Conservation (phyloP, 1,284 basidiomycete species). For the Cryptococcus maquisensis region DNA sequence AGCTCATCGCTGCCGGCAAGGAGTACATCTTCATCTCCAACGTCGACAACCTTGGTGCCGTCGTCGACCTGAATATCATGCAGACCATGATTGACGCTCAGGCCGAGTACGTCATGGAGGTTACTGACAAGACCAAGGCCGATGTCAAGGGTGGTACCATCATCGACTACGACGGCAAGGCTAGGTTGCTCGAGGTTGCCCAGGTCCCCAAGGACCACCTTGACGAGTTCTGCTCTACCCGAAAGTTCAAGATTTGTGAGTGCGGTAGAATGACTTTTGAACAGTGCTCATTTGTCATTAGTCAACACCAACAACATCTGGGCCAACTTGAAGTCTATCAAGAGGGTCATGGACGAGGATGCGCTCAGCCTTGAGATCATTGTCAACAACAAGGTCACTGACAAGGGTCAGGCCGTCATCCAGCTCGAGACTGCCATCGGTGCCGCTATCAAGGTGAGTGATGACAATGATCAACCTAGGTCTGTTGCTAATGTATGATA, state of each 20-base stretch:
- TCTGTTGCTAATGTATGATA: background rate
- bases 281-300: background rate
- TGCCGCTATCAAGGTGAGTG: conserved; percentile 78
- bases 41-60: conserved; percentile 97
- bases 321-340: conserved; percentile 90
- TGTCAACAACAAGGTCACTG: conserved; percentile 87
- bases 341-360: conserved; percentile 86
- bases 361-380: conserved; percentile 75
- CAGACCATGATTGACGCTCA: conserved; percentile 86
- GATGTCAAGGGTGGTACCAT: conserved; percentile 99
- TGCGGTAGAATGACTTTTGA: background rate
- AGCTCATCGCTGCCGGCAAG: conserved; percentile 90
- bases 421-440: conserved; percentile 97
- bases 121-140: conserved; percentile 99
- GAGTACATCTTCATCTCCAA: conserved; percentile 99
- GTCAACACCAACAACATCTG: conserved; percentile 78
- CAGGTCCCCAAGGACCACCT: conserved; percentile 97
- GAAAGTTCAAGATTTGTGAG: conserved; percentile 67
- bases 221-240: conserved; percentile 89
- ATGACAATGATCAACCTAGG: too few relatives aligned
- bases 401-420: conserved; percentile 79
- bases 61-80: conserved; percentile 61
- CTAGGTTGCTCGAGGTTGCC: conserved; percentile 95
- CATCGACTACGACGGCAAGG: conserved; percentile 91
- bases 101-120: conserved; percentile 95